These are phyloP conservation scores for Paraphaeosphaeria minitans DNA, from an alignment of 2,329 filamentous ascomycete species.

Conservation along the genomic window DNA sequence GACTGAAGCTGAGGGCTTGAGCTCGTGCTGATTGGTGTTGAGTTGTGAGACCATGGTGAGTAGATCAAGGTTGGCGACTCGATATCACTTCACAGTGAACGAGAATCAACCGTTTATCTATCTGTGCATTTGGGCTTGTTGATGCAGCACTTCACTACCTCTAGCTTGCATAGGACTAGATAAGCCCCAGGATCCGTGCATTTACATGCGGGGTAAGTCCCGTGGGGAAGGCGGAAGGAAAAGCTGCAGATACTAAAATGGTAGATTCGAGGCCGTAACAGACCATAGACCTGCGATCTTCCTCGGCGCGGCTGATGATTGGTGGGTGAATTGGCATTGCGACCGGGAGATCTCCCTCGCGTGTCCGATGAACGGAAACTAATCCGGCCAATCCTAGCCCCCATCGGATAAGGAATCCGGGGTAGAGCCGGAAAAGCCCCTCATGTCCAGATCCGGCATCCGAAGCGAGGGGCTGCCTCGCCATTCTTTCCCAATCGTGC, in stretches of 20 bases:
- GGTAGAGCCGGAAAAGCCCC: not conserved
- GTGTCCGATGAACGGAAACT: not conserved
- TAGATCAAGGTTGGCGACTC: too few species aligned
- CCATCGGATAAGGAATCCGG: not conserved
- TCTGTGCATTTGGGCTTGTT: not conserved
- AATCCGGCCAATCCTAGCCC: not conserved
- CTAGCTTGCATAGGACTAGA: not conserved
- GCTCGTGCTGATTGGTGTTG: not conserved
- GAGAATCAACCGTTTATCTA: not conserved
- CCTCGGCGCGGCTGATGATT: not conserved
- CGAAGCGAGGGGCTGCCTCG: not conserved
- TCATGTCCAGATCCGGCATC: not conserved
- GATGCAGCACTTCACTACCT: not conserved
- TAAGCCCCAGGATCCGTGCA: not conserved
- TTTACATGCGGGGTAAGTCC: not conserved
- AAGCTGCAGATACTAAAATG: not conserved
- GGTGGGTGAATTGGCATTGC: not conserved
- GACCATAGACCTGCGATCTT: not conserved
- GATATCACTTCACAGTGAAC: not conserved
- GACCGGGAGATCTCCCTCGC: not conserved
- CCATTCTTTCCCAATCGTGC: not conserved
- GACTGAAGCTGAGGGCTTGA: conserved; percentile 3
- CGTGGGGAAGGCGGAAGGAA: not conserved
- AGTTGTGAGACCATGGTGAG: not conserved
- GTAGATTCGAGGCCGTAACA: not conserved